Conservation (phyloP, 1,139 yeast species). For the Taphrina communis region DNA sequence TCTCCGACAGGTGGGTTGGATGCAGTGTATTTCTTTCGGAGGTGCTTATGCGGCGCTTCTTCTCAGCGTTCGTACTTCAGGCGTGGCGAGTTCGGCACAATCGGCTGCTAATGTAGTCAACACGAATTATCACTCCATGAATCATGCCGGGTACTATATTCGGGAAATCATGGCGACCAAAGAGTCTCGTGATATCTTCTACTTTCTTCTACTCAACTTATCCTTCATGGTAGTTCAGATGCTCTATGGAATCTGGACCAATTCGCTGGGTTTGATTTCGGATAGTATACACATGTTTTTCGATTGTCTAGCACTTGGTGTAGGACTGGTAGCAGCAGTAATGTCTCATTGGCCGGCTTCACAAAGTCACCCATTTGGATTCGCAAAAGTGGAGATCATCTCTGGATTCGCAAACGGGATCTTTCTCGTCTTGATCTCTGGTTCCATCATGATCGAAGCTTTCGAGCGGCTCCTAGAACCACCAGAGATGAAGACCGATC, state of each 20-base stretch:
- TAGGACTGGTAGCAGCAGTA: conserved; percentile 87
- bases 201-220: conserved; percentile 80
- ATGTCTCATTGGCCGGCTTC: conserved; percentile 65
- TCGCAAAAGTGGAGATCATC: conserved; percentile 81
- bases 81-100: conserved; percentile 11
- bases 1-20: background rate
- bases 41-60: background rate
- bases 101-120: conserved; percentile 14
- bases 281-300: conserved; percentile 96
- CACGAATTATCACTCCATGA: background rate
- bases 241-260: conserved; percentile 87
- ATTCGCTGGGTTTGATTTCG: conserved; percentile 85
- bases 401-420: conserved; percentile 97
- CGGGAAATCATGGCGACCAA: conserved; percentile 25
- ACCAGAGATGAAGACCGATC: conserved; percentile 78
- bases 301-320: conserved; percentile 76
- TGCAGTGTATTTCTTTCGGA: background rate
- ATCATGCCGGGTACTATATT: conserved; percentile 18
- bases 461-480: conserved; percentile 80
- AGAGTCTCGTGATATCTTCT: conserved; percentile 60
- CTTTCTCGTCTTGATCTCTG: conserved; percentile 81
- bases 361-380: conserved; percentile 81
- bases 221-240: conserved; percentile 94
- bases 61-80: conserved; percentile 8
- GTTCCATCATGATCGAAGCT: conserved; percentile 87